Evolutionary conservation across 805 yeast species (phyloP).

Genomic region (Saccharomycopsis lassenensis): DNA sequence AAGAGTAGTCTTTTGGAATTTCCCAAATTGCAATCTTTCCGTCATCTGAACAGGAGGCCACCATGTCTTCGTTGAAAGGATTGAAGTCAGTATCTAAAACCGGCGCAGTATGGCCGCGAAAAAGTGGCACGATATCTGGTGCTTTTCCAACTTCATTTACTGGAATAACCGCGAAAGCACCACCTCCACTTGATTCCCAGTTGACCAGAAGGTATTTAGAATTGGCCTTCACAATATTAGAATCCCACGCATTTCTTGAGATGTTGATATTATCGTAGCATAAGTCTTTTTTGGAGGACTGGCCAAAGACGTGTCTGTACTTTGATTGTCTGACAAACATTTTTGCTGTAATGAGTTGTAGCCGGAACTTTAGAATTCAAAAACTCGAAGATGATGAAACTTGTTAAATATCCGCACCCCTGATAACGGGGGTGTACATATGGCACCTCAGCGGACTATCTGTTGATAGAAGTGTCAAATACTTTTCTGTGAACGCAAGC

Average conservation of each 20-base stretch:
- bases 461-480: too few relatives aligned
- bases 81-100: slow-evolving; percentile 93
- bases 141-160: slow-evolving; percentile 78
- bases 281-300: slow-evolving; percentile 47
- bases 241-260: slow-evolving; percentile 93
- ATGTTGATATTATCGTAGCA: slow-evolving; percentile 44
- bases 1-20: slow-evolving; percentile 73
- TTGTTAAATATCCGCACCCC: too few relatives aligned
- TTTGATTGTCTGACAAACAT: slow-evolving; percentile 94
- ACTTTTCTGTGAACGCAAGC: too few relatives aligned
- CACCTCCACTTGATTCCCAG: slow-evolving; percentile 96
- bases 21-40: slow-evolving; percentile 78
- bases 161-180: slow-evolving; percentile 93
- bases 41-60: slow-evolving; percentile 77
- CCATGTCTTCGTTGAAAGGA: slow-evolving; percentile 69
- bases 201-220: slow-evolving; percentile 79
- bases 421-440: too few relatives aligned
- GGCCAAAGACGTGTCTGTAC: slow-evolving; percentile 94
- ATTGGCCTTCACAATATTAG: slow-evolving; percentile 78
- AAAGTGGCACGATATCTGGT: slow-evolving; percentile 86
- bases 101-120: slow-evolving; percentile 92
- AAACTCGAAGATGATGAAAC: neutral
- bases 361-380: neutral
- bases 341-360: too few relatives aligned
- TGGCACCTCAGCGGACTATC: too few relatives aligned